Base-by-base conservation (phyloP, 345 rosid genomes). In the Trapa bicornis region DNA sequence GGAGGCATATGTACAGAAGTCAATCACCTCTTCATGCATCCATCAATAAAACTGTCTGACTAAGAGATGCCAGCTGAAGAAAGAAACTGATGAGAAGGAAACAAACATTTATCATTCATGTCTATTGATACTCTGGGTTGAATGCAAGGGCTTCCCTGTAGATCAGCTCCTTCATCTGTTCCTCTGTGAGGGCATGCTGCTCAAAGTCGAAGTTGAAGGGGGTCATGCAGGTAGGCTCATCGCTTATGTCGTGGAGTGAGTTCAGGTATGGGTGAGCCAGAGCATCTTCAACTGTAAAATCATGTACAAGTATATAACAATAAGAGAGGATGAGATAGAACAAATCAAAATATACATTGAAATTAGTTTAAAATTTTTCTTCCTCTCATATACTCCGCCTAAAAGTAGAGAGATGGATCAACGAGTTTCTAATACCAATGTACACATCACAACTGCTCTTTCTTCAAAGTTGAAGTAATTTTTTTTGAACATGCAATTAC, bases 181-280 rank as follows among this genome's bases (percentile, higher is more conserved):
- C 97, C 81, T 76, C 92, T 0, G 89, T 73, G 66, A 87, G 77
- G 45, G 89, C 81, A 72, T 80, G 82, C 80, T 83, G 86, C 80
- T 91, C 95, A 17, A 88, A 80, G 79, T 83, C 96, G 7, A 85
- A 86, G 80, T 68, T 78, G 77, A 91, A 93, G 60, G 92, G 92
- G 35, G 65, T 83, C 76, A 47, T 65, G 85, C 96, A 90, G 39
- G 80, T 78, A 2, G 99, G 96, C 76, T 94, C 97, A 6, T 94
- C 89, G 1, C 80, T 85, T 47, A 72, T 80, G 75, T 89, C 95
- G 2, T 82, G 89, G 63, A 82, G 75, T 0, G 85, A 76, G 3
- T 72, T 72, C 56, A 93, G 78, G 80, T 88, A 94, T 6, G 96
- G 96, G 78, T 93, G 95, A 60, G 91, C 92, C 43, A 91, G 88